These are phyloP conservation scores for Sordaria brevicollis DNA, from an alignment of 495 filamentous ascomycete genomes.

Conservation along the genomic window DNA sequence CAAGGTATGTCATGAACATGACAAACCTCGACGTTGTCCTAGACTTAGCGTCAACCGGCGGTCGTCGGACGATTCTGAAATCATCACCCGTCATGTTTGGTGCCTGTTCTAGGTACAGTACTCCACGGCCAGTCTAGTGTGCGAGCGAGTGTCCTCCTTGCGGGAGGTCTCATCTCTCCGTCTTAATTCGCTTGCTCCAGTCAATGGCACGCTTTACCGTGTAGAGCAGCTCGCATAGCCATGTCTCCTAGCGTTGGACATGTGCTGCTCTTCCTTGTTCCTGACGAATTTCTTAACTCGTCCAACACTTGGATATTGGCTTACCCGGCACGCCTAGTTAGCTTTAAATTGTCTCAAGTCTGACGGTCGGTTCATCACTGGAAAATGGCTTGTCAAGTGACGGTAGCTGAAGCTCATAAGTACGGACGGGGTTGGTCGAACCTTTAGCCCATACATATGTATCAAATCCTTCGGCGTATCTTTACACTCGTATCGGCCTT, in stretches of 20 bases:
- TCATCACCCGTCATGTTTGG: neutral
- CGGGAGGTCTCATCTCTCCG: conserved; percentile 22
- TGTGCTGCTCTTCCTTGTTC: conserved; percentile 13
- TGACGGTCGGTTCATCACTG: neutral
- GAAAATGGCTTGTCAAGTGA: conserved; percentile 19
- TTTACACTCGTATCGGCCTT: conserved; percentile 15
- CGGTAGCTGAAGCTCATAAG: conserved; percentile 12
- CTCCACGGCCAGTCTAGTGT: conserved; percentile 17
- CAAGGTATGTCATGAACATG: conserved; percentile 22
- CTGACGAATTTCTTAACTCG: conserved; percentile 13
- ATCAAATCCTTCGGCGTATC: neutral
- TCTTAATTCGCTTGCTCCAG: conserved; percentile 13
- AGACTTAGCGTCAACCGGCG: conserved; percentile 9
- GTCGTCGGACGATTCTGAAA: conserved; percentile 9
- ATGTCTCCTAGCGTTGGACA: conserved; percentile 12
- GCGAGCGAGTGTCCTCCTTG: conserved; percentile 21
- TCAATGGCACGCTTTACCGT: conserved; percentile 15
- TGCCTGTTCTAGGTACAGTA: neutral
- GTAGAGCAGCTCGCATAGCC: conserved; percentile 18
- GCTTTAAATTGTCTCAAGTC: conserved; percentile 1
- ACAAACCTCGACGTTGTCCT: conserved; percentile 19
- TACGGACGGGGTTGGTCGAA: conserved; percentile 6
- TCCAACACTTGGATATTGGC: neutral
- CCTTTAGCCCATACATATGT: conserved; percentile 8
- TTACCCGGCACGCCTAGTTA: neutral